Evolutionary conservation across 1,284 basidiomycete species (phyloP), one percentile per base, ranked within the genome.

Genomic region (Trichosporon asahii): DNA sequence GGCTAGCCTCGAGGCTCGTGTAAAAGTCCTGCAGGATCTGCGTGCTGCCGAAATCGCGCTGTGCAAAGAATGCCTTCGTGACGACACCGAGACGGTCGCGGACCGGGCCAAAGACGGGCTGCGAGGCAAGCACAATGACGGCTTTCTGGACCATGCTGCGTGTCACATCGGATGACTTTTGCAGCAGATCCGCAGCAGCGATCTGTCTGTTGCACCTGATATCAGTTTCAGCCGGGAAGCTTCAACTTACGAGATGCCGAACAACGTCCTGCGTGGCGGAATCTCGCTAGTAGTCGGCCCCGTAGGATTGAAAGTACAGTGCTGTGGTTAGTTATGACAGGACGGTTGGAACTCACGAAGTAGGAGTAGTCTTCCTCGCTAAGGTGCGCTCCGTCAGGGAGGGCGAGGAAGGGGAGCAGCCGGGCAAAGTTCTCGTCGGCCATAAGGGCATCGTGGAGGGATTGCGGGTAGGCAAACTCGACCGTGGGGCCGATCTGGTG

Each of bases 61-160:
- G 95, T 12, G 91, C 89, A 80, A 97, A 98, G 67, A 94, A 87
- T 1, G 95, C 91, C 12, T 90, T 88, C 0, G 96, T 99, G 46
- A 99, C 93, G 3, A 99, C 94, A n/a, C 95, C 94, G 0, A 99
- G 86, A 76, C 94, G 95, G 80, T 98, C 95, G 53, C 80, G 76
- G 71, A 82, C 80, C 8, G 80, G 80, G 9, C 82, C 83, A 79
- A 95, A 96, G 1, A 95, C 88, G 0, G 93, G 93, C 77, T 93
- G 93, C 4, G 90, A 90, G 2, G 94, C 95, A 40, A 99, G 86
- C 1, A 99, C 92, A 0, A 99, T 93, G 3, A 99, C 92, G 0
- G 97, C 96, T 81, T 99, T 99, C 82, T 99, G 96, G 0, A 99
- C 96, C 15, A 91, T 98, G 31, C 92, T 94, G 21, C 96, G 89